Conservation (phyloP, 139 green algal genomes). For the Ettlia oleoabundans region DNA sequence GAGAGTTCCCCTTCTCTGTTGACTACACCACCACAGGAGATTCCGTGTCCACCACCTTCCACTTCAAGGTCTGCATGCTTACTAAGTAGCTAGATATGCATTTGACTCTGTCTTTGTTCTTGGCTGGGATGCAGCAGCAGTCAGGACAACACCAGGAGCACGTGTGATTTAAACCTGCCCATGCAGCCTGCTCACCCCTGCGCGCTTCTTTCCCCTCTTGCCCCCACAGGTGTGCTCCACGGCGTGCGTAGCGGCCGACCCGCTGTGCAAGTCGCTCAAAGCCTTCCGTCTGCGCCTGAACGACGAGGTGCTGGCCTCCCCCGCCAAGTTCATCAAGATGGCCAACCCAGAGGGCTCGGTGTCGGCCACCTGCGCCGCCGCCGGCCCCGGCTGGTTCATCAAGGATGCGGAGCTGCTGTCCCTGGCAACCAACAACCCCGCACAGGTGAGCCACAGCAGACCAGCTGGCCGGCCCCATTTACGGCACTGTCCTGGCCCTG, state of each 20-base stretch:
- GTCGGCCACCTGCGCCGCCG: background rate
- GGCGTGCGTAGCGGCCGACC: background rate
- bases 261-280: constrained; percentile 16
- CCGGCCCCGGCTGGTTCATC: constrained; percentile 17
- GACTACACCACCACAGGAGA: constrained; percentile 24
- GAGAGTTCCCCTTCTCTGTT: background rate
- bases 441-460: too few relatives aligned
- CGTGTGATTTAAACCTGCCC: too few relatives aligned
- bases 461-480: too few relatives aligned
- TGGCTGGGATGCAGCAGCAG: background rate
- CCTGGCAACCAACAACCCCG: background rate
- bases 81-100: background rate
- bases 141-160: too few relatives aligned
- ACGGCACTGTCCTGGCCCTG: too few relatives aligned
- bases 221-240: constrained; percentile 19
- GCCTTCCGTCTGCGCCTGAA: constrained; percentile 25
- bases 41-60: constrained; percentile 25
- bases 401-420: background rate
- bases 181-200: background rate
- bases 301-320: background rate
- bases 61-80: constrained; percentile 5
- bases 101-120: background rate
- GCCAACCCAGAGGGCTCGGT: background rate
- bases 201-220: background rate
- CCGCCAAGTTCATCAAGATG: background rate